These are phyloP conservation scores for Penicillium dipodomyicola DNA, from an alignment of 495 filamentous ascomycete genomes.

Conservation along the genomic window DNA sequence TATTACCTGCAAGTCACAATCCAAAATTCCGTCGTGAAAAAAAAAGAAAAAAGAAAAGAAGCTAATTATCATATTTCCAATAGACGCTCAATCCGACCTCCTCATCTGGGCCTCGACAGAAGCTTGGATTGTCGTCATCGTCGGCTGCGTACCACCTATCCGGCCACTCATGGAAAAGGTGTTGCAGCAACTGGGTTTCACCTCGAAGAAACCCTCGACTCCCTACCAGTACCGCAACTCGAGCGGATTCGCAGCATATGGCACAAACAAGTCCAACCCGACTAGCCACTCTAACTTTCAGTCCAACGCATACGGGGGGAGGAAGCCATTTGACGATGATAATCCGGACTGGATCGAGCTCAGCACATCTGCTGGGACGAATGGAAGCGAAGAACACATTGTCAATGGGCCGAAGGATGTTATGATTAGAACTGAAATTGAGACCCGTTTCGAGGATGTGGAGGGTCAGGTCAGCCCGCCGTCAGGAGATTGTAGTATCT, in stretches of 20 bases:
- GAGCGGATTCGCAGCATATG: conserved; percentile 4
- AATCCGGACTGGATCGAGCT: conserved; percentile 5
- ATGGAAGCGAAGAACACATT: conserved; percentile 11
- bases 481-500: neutral
- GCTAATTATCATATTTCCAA: neutral
- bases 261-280: conserved; percentile 7
- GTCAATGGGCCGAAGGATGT: neutral
- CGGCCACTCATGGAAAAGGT: conserved; percentile 23
- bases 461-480: neutral
- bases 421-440: conserved; percentile 6
- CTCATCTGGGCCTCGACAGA: conserved; percentile 31
- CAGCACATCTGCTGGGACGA: neutral
- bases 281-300: conserved; percentile 1
- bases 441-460: conserved; percentile 7
- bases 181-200: conserved; percentile 14
- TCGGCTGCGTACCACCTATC: conserved; percentile 30
- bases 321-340: neutral
- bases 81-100: conserved; percentile 23
- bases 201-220: conserved; percentile 14
- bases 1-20: conserved; percentile 15
- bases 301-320: conserved; percentile 3
- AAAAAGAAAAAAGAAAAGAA: neutral
- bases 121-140: conserved; percentile 29
- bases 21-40: neutral
- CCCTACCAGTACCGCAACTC: conserved; percentile 3